These are phyloP conservation scores for Cystofilobasidium ferigula DNA, from an alignment of 768 basidiomycete species.

Conservation along the genomic window DNA sequence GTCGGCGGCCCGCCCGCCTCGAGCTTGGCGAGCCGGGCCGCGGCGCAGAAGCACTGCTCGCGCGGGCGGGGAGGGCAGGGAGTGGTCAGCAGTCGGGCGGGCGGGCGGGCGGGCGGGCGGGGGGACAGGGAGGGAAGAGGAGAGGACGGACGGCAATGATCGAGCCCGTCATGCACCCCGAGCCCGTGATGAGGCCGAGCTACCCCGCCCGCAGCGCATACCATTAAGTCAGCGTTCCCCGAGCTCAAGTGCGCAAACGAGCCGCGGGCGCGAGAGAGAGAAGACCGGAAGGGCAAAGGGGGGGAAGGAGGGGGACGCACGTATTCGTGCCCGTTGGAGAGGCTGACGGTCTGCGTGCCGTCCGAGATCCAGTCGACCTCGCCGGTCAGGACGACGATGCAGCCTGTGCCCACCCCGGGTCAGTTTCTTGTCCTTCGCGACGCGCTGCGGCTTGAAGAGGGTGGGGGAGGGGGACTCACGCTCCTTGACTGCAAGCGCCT, in stretches of 20 bases:
- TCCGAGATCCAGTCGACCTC: slow-evolving; percentile 73
- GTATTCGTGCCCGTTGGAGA: slow-evolving; percentile 59
- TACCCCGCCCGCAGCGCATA: slow-evolving; percentile 31
- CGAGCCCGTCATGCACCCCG: slow-evolving; percentile 58
- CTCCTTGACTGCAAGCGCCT: slow-evolving; percentile 57
- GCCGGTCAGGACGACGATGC: slow-evolving; percentile 72
- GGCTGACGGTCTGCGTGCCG: slow-evolving; percentile 51
- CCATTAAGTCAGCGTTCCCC: not conserved
- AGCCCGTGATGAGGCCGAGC: slow-evolving; percentile 74
- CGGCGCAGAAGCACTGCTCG: slow-evolving; percentile 66
- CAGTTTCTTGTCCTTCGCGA: not conserved
- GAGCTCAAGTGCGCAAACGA: too few species aligned
- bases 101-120: slow-evolving; percentile 37
- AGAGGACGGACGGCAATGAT: not conserved
- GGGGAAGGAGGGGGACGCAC: slow-evolving; percentile 26
- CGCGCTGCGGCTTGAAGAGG: not conserved
- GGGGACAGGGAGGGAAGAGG: not conserved
- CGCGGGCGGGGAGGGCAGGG: too few species aligned
- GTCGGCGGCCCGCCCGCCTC: slow-evolving; percentile 31
- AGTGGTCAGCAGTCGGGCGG: too few species aligned
- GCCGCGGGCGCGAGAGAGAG: too few species aligned
- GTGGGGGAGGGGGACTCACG: slow-evolving; percentile 44
- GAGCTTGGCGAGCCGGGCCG: slow-evolving; percentile 45
- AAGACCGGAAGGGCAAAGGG: not conserved
- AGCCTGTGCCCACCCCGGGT: slow-evolving; percentile 45